Conservation (phyloP, 129 eudicot species). For the Smallanthus sonchifolius region DNA sequence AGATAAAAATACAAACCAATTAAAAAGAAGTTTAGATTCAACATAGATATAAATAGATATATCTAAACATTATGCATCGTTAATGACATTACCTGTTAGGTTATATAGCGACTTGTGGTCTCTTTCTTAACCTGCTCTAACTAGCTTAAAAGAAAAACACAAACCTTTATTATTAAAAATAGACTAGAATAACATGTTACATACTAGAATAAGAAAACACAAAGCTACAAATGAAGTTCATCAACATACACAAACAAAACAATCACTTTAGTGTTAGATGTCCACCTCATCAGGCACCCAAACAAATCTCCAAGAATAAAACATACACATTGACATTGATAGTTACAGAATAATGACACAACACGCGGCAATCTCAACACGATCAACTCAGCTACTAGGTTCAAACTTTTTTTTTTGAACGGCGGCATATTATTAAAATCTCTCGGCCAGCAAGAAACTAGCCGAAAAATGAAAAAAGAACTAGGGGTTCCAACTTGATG, state of each 20-base stretch:
- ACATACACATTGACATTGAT: conserved; percentile 3
- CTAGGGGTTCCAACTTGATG: not conserved
- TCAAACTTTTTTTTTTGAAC: no score
- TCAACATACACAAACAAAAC: not conserved
- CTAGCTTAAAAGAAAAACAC: not conserved
- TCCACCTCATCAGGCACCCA: not conserved
- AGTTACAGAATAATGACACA: conserved; percentile 17
- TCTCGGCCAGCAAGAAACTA: no score
- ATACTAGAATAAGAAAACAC: not conserved
- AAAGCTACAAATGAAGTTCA: not conserved
- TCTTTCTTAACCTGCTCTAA: no score
- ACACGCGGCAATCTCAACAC: conserved; percentile 1
- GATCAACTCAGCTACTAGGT: not conserved
- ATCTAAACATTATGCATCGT: no score
- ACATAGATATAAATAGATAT: no score
- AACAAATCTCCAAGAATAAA: not conserved
- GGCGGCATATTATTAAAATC: no score
- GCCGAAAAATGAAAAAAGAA: no score
- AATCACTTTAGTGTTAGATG: not conserved
- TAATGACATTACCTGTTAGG: no score
- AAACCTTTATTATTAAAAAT: not conserved
- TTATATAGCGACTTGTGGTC: no score
- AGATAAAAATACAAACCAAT: no score
- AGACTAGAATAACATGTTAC: not conserved
- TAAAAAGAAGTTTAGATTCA: no score